Base-by-base conservation (phyloP, 495 filamentous ascomycete genomes). In the Aspergillus hancockii region DNA sequence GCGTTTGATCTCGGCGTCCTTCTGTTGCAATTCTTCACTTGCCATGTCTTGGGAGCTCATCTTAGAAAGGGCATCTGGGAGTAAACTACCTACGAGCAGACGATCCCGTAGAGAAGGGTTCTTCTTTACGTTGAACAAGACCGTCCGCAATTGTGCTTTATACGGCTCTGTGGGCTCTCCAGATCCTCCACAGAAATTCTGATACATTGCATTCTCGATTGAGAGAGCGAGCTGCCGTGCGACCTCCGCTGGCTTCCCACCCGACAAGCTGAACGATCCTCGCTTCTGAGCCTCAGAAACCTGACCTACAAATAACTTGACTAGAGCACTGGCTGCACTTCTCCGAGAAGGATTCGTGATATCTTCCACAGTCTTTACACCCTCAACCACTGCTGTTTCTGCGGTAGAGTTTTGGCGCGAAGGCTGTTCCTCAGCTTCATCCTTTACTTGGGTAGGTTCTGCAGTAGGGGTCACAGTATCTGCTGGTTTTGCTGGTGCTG, bases 11-110 rank as follows among this genome's bases (percentile, higher is more conserved):
- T 83, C 79, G 13, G 90, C 90, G 50, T 84, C 87, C 72, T 90
- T 85, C 54, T 85, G 84, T 73, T 96, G 90, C 63, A 90, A 79
- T 67, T 98, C 92, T 71, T 96, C 90, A 59, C 90, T 93, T 8
- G 91, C 91, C 82, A 98, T 91, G 57, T 97, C 90, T 67, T 92
- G 88, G 1, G 88, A 80, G 10, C 84, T 85, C 93, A 98, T 97
- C 56, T 83, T 82, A 40, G 90, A 88, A 36, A 98, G 81, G 43
- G 84, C 84, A 21, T 87, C 80, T 0, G 92, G 81, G 4, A 87
- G 84, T 56, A 97, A 77, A 52, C 76, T 81, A 53, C 85, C 84
- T 58, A 79, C 82, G 28, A 97, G 81, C 40, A 98, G 75, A 49
- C 89, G 86, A 71, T 88, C 83, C 59, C 86, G 83, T 54, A 98